Conservation (phyloP, 176 grass and related monocot genomes). For the Avena eriantha region DNA sequence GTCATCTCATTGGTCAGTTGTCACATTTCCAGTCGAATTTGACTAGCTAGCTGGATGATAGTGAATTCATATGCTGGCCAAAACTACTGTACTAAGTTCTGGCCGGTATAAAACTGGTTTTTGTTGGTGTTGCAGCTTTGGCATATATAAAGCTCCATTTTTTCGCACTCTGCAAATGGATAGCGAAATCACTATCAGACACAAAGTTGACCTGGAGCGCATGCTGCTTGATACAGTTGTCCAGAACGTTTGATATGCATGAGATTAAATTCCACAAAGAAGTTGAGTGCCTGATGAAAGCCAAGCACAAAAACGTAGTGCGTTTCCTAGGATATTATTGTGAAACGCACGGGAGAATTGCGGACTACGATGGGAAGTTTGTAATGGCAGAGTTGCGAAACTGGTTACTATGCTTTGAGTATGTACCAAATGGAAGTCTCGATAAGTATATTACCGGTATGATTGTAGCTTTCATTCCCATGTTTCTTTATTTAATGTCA, state of each 20-base stretch:
- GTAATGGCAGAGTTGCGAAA: neutral
- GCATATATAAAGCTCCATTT: no score
- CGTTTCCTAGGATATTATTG: conserved; percentile 9
- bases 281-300: neutral
- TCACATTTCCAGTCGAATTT: no score
- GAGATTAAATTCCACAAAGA: neutral
- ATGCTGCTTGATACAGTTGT: neutral
- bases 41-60: no score
- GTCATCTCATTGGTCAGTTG: no score
- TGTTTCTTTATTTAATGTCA: no score
- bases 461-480: neutral
- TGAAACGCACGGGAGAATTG: neutral
- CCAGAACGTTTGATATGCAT: neutral
- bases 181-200: no score
- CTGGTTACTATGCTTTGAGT: conserved; percentile 15
- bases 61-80: no score
- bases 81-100: no score
- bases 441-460: neutral
- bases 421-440: neutral
- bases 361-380: neutral
- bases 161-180: no score
- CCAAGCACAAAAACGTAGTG: conserved; percentile 19
- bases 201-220: no score
- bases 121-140: no score
- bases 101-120: no score